Evolutionary conservation across 176 grass and related monocot species (phyloP).

Genomic region (Leersia perrieri): DNA sequence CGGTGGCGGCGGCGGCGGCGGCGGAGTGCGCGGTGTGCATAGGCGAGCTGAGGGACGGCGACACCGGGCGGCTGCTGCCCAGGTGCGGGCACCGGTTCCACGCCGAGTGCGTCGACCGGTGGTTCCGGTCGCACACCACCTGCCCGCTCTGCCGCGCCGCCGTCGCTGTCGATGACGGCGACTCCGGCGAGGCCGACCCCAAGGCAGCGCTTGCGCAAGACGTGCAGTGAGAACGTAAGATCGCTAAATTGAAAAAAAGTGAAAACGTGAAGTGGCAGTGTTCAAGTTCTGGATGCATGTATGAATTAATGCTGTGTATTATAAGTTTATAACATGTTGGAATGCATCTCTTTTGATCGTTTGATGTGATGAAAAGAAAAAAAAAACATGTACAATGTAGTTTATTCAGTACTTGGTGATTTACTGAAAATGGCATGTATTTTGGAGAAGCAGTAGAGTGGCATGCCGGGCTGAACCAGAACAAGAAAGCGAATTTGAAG

Average conservation of each 20-base stretch:
- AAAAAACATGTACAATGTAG: no score
- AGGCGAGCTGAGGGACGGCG: slow-evolving; percentile 43
- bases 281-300: neutral
- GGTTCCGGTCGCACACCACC: slow-evolving; percentile 48
- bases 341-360: neutral
- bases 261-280: neutral
- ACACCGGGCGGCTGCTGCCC: slow-evolving; percentile 48
- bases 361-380: neutral
- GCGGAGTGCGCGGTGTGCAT: slow-evolving; percentile 62
- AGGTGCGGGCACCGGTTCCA: slow-evolving; percentile 54
- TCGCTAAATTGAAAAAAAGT: no score
- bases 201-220: neutral
- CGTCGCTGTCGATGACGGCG: neutral
- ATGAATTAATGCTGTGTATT: no score
- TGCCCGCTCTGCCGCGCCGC: slow-evolving; percentile 54
- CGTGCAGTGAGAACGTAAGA: neutral
- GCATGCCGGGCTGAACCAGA: no score
- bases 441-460: neutral
- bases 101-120: slow-evolving; percentile 52
- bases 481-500: no score
- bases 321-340: neutral
- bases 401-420: no score
- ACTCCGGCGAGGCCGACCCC: neutral
- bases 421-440: neutral
- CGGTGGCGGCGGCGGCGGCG: slow-evolving; percentile 11